Evolutionary conservation across 2,329 filamentous ascomycete species (phyloP).

Genomic region (Penicillium hesseltinei): DNA sequence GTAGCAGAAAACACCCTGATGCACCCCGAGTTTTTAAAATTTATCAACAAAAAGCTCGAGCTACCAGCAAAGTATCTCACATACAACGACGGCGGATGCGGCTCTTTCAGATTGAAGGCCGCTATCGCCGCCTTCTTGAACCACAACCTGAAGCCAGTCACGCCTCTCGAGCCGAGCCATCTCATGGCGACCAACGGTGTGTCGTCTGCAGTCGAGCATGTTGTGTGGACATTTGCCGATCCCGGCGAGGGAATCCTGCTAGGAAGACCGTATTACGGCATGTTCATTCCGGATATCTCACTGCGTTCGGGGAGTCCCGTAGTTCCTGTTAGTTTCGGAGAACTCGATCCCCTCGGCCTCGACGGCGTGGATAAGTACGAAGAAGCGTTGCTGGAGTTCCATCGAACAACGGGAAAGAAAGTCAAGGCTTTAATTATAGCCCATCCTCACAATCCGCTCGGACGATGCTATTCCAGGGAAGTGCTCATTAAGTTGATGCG

Average conservation of each 20-base stretch:
- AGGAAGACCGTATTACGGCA: slow-evolving; percentile 46
- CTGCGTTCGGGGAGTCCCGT: slow-evolving; percentile 45
- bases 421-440: slow-evolving; percentile 53
- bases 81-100: slow-evolving; percentile 39
- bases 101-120: slow-evolving; percentile 25
- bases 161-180: slow-evolving; percentile 27
- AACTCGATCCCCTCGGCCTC: slow-evolving; percentile 45
- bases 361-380: slow-evolving; percentile 48
- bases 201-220: slow-evolving; percentile 37
- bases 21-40: slow-evolving; percentile 47
- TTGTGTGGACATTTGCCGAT: slow-evolving; percentile 34
- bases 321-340: slow-evolving; percentile 46
- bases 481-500: slow-evolving; percentile 46
- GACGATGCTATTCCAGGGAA: slow-evolving; percentile 47
- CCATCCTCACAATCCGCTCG: slow-evolving; percentile 54
- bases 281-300: slow-evolving; percentile 49
- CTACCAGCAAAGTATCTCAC: slow-evolving; percentile 34
- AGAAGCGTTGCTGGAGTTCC: slow-evolving; percentile 38
- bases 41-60: slow-evolving; percentile 42
- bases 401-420: slow-evolving; percentile 38
- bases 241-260: slow-evolving; percentile 38
- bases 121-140: slow-evolving; percentile 37
- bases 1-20: slow-evolving; percentile 56
- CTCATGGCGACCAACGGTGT: slow-evolving; percentile 38
- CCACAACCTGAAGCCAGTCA: slow-evolving; percentile 29